Percentiles rank a stretch among this genome's conserved stretches.
Conservation (phyloP, 1,284 basidiomycete species). For the Mycena sp. region DNA sequence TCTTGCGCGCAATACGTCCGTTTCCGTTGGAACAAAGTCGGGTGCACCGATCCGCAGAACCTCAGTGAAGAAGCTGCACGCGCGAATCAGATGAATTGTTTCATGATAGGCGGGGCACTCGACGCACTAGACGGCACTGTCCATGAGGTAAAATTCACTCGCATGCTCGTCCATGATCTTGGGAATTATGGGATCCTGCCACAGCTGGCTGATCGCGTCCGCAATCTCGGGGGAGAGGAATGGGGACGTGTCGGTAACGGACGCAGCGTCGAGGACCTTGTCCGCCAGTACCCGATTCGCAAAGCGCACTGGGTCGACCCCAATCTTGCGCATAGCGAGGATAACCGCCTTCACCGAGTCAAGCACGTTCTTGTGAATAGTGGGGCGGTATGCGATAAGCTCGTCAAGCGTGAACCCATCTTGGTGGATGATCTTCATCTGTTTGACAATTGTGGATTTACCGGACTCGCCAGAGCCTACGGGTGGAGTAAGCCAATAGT, state of each 20-base stretch:
- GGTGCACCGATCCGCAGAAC: slow-evolving; percentile 83
- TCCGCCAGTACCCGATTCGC: slow-evolving; percentile 79
- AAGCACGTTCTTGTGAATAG: slow-evolving; percentile 88
- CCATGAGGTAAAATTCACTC: slow-evolving; percentile 96
- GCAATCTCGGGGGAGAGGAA: slow-evolving; percentile 75
- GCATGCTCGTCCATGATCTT: slow-evolving; percentile 85
- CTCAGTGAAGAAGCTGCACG: slow-evolving; percentile 85
- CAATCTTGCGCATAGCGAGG: slow-evolving; percentile 90
- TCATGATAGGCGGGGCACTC: slow-evolving; percentile 5
- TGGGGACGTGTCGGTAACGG: slow-evolving; percentile 62
- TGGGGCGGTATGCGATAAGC: slow-evolving; percentile 80
- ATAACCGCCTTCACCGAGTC: slow-evolving; percentile 93
- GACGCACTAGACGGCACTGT: slow-evolving; percentile 90
- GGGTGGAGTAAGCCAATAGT: not conserved
- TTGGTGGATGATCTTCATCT: slow-evolving; percentile 99
- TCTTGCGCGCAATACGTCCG: slow-evolving; percentile 89
- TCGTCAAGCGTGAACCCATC: slow-evolving; percentile 90
- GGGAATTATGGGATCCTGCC: slow-evolving; percentile 92
- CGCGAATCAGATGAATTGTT: not conserved
- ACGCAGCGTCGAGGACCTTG: slow-evolving; percentile 49
- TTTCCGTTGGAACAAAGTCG: slow-evolving; percentile 88
- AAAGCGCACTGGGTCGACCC: slow-evolving; percentile 83
- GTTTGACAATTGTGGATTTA: slow-evolving; percentile 97
- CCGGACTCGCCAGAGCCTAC: slow-evolving; percentile 81
- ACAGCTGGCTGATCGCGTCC: slow-evolving; percentile 82